Evolutionary conservation across 2,329 filamentous ascomycete genomes (phyloP), one percentile per base, ranked within the genome.

Genomic region (Curvularia sp.): DNA sequence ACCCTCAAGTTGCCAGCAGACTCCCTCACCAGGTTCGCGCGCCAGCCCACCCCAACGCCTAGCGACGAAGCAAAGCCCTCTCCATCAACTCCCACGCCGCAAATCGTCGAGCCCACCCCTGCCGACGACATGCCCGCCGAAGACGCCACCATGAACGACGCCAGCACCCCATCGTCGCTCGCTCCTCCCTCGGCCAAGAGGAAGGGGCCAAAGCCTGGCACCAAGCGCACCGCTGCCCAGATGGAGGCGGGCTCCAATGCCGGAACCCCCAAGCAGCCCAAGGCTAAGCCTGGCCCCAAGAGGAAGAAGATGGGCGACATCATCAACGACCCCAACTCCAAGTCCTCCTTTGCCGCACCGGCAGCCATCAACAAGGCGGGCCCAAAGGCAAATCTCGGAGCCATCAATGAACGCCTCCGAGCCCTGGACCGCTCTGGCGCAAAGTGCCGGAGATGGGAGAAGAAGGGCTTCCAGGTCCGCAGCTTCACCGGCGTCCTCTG

Each of bases 331-430:
- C 72, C 75, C 24, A 73, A 74, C 64, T 68, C 61, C 55, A 78
- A 78, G 55, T 69, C 66, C 13, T 67, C 83, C 68, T 79, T 82
- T 48, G 68, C 74, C 58, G 73, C 75, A 61, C 69, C 73, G n/a
- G 73, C 76, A 22, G 78, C 82, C 44, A 82, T 84, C 50, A 91
- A 94, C 79, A 96, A 96, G 77, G 89, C 98, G 26, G 94, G 94
- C 3, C 95, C 95, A 67, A 98, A 97, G 79, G 94, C 94, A 51
- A 98, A 97, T 77, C 91, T 94, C 71, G 95, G 95, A 64, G 94
- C 94, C 59, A 99, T 99, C 84, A 99, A 99, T 75, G 95, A 95
- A 54, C 92, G 92, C 52, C 88, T 99, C 49, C 92, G 95, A 55
- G 94, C 95, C 12, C 90, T 99, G 64, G 95, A 99, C 78, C 89